Conservation (phyloP, 148 eudicot species). For the Limonium bicolor region DNA sequence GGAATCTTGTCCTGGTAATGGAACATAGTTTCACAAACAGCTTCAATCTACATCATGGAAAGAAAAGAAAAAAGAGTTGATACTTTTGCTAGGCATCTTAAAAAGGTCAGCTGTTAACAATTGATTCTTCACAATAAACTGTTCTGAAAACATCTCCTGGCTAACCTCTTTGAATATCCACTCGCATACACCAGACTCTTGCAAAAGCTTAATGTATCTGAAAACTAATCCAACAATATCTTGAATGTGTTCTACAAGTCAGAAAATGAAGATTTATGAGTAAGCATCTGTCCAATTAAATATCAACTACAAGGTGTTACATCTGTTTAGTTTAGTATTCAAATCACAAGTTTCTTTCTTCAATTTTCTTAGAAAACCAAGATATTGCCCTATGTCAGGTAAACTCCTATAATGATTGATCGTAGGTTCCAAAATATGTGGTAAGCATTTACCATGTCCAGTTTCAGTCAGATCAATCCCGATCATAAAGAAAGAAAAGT, state of each 20-base stretch:
- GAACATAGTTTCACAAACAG: slow-evolving; percentile 77
- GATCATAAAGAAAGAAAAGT: slow-evolving; percentile 80
- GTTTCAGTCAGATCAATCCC: slow-evolving; percentile 68
- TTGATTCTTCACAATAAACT: too few relatives aligned
- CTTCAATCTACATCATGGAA: slow-evolving; percentile 56
- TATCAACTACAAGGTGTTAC: too few relatives aligned
- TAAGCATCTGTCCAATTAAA: too few relatives aligned
- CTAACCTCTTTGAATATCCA: slow-evolving; percentile 93
- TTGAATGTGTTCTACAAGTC: slow-evolving; percentile 60
- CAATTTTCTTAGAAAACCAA: neutral
- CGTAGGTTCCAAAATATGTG: too few relatives aligned
- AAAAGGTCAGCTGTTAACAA: too few relatives aligned
- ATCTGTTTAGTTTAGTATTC: too few relatives aligned
- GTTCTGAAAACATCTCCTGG: too few relatives aligned
- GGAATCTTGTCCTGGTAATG: slow-evolving; percentile 74
- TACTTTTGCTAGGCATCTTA: too few relatives aligned
- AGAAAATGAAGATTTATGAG: too few relatives aligned
- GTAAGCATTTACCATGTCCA: slow-evolving; percentile 75
- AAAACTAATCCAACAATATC: slow-evolving; percentile 74
- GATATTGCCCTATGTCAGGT: too few relatives aligned
- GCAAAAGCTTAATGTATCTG: slow-evolving; percentile 68
- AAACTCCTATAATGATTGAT: too few relatives aligned
- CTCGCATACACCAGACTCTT: slow-evolving; percentile 71
- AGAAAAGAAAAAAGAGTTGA: slow-evolving; percentile 12
- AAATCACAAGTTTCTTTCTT: neutral